phyloP scores from a whole-genome alignment of 805 yeast species.

The Komagataella populi region DNA sequence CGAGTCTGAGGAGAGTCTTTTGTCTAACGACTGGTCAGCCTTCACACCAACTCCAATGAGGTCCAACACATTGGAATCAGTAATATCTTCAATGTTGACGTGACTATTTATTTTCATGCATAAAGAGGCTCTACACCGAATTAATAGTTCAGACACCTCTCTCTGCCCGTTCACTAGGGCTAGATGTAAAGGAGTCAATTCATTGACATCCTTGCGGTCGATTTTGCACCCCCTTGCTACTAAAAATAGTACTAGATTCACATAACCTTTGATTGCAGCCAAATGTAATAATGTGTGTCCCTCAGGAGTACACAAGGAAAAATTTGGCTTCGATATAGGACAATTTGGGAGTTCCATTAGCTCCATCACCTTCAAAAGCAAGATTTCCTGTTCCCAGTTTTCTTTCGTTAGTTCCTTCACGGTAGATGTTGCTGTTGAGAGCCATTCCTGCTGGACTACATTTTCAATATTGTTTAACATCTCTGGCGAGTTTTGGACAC shows the following conservation, averaged over 20 bases:
- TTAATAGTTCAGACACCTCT: constrained; percentile 44
- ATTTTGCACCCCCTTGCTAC: constrained; percentile 51
- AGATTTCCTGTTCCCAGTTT: constrained; percentile 32
- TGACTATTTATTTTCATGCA: constrained; percentile 39
- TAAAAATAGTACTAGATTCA: constrained; percentile 45
- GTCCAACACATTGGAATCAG: constrained; percentile 24
- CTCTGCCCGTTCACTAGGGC: constrained; percentile 70
- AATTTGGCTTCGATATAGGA: constrained; percentile 46
- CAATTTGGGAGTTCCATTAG: constrained; percentile 57
- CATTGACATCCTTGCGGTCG: constrained; percentile 65
- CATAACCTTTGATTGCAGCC: constrained; percentile 66
- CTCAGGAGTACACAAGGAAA: constrained; percentile 69
- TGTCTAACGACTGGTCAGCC: constrained; percentile 2
- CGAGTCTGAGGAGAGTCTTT: constrained; percentile 16
- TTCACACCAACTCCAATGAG: constrained; percentile 10
- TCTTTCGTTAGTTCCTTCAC: constrained; percentile 32
- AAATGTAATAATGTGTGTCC: constrained; percentile 77
- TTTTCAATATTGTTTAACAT: background rate
- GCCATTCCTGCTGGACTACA: constrained; percentile 29
- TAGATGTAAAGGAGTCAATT: constrained; percentile 78
- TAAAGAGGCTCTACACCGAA: constrained; percentile 52
- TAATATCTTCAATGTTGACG: constrained; percentile 23
- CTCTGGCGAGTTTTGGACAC: background rate
- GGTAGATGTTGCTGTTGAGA: constrained; percentile 35
- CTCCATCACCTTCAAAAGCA: constrained; percentile 33